phyloP scores from a whole-genome alignment of 2,329 filamentous ascomycete genomes.

The Pseudocercospora cruenta region DNA sequence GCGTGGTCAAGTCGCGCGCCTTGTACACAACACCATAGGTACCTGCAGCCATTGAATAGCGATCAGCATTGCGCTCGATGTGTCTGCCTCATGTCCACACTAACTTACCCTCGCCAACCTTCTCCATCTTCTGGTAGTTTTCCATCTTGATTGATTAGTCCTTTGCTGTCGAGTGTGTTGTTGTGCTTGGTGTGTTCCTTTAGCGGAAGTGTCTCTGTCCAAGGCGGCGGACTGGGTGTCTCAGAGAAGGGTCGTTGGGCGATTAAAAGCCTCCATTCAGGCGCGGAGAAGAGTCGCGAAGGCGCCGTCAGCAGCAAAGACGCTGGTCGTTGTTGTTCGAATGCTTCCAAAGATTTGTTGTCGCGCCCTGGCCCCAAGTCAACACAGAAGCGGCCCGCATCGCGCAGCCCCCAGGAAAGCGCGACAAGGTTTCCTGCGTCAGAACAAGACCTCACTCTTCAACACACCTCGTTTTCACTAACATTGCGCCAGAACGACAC shows the following conservation, averaged over 20 bases:
- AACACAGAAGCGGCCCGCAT: slow-evolving; percentile 4
- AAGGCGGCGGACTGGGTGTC: neutral
- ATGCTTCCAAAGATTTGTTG: neutral
- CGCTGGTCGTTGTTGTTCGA: neutral
- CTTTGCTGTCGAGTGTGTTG: neutral
- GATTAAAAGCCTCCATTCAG: slow-evolving; percentile 12
- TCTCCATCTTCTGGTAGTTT: slow-evolving; percentile 91
- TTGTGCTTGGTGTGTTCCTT: neutral
- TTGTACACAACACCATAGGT: slow-evolving; percentile 97
- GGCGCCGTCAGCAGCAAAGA: slow-evolving; percentile 5
- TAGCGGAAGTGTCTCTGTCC: neutral
- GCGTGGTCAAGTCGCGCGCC: slow-evolving; percentile 79
- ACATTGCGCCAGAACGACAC: neutral
- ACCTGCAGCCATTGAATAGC: slow-evolving; percentile 55
- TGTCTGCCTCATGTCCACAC: neutral
- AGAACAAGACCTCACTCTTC: neutral
- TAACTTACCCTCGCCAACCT: slow-evolving; percentile 85
- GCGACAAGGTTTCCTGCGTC: neutral
- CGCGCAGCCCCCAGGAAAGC: neutral
- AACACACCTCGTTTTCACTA: too few species aligned
- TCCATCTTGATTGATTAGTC: slow-evolving; percentile 17
- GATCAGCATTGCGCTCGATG: neutral
- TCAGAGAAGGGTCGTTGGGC: neutral
- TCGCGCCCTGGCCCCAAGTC: slow-evolving; percentile 1
- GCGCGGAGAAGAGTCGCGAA: slow-evolving; percentile 10